These are phyloP conservation scores for Cucurbitaria berberidis DNA, from an alignment of 2,329 filamentous ascomycete species.

Conservation along the genomic window DNA sequence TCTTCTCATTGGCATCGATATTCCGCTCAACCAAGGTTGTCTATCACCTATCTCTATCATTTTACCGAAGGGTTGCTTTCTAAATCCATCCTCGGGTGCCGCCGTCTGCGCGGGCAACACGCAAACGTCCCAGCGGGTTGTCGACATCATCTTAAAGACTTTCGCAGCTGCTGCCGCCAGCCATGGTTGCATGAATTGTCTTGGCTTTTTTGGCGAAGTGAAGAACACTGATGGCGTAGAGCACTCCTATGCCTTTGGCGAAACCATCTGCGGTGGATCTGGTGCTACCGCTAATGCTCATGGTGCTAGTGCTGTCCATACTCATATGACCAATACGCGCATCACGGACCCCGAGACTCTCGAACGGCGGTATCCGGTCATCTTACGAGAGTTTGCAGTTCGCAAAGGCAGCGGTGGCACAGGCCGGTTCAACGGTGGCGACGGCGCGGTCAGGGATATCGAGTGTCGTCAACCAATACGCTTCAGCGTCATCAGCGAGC, in stretches of 20 bases:
- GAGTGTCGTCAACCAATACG: slow-evolving; percentile 75
- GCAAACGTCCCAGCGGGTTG: slow-evolving; percentile 41
- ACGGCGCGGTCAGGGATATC: slow-evolving; percentile 74
- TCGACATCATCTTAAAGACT: slow-evolving; percentile 40
- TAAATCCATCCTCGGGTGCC: slow-evolving; percentile 34
- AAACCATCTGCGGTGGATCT: slow-evolving; percentile 47
- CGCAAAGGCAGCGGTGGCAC: slow-evolving; percentile 65
- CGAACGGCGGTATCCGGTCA: slow-evolving; percentile 45
- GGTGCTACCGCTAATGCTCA: slow-evolving; percentile 42
- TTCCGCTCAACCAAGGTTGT: slow-evolving; percentile 46
- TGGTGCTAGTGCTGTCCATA: slow-evolving; percentile 42
- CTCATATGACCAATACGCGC: slow-evolving; percentile 48
- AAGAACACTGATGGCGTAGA: slow-evolving; percentile 22
- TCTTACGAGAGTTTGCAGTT: slow-evolving; percentile 49
- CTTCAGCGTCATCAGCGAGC: slow-evolving; percentile 71
- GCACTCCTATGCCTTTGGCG: slow-evolving; percentile 37
- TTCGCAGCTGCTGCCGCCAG: slow-evolving; percentile 40
- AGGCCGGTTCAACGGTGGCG: slow-evolving; percentile 68
- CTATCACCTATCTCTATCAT: slow-evolving; percentile 32
- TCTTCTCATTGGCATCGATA: slow-evolving; percentile 38
- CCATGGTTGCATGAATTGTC: slow-evolving; percentile 37
- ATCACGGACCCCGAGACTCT: slow-evolving; percentile 47
- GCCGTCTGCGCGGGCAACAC: slow-evolving; percentile 41
- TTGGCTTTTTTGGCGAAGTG: not conserved
- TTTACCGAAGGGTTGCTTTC: slow-evolving; percentile 34